Conservation (phyloP, 805 yeast species). For the Zygosaccharomyces siamensis region DNA sequence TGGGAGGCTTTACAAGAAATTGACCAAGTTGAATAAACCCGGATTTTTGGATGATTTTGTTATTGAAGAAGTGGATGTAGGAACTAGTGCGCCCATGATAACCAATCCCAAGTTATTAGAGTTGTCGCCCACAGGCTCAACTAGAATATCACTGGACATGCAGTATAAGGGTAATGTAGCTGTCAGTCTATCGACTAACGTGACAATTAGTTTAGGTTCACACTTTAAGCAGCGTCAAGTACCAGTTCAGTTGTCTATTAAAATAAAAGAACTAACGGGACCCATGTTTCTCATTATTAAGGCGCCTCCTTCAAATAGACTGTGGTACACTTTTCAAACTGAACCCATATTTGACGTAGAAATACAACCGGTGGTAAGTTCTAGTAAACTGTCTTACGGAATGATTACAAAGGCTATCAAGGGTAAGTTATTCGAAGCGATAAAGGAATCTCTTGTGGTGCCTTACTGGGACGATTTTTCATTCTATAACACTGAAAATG, state of each 20-base stretch:
- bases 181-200: conserved; percentile 74
- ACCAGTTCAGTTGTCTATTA: conserved; percentile 64
- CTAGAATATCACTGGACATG: conserved; percentile 56
- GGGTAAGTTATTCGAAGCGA: conserved; percentile 70
- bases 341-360: conserved; percentile 73
- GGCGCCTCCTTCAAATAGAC: conserved; percentile 84
- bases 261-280: conserved; percentile 66
- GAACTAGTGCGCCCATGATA: conserved; percentile 73
- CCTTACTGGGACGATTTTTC: conserved; percentile 89
- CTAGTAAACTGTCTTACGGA: conserved; percentile 71
- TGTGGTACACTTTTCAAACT: conserved; percentile 84
- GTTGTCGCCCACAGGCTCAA: conserved; percentile 74
- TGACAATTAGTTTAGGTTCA: conserved; percentile 67
- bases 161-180: conserved; percentile 73
- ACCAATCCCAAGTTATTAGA: conserved; percentile 66
- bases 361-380: conserved; percentile 88
- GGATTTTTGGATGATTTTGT: conserved; percentile 81
- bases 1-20: conserved; percentile 59
- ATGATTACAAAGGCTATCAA: conserved; percentile 78
- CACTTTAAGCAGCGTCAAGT: conserved; percentile 73
- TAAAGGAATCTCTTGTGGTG: conserved; percentile 71
- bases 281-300: conserved; percentile 64
- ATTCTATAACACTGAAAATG: conserved; percentile 59
- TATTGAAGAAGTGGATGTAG: conserved; percentile 67
- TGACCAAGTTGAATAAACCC: conserved; percentile 77